A percentile compares a stretch with the other conserved stretches of the same genome.
Evolutionary conservation across 768 basidiomycete genomes (phyloP).

Genomic region (Fibroporia radiculosa): DNA sequence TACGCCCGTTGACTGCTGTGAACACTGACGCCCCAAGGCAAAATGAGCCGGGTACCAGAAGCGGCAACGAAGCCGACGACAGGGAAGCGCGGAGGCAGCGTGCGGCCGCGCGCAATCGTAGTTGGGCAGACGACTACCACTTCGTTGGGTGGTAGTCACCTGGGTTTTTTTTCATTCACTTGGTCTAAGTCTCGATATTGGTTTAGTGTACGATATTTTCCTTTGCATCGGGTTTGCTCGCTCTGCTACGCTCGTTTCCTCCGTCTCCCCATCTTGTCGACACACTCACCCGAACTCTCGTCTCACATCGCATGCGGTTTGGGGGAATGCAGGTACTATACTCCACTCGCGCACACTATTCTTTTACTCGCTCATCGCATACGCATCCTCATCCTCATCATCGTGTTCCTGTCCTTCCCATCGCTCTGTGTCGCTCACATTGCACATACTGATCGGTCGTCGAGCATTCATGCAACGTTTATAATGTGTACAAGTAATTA

Average conservation of each 20-base stretch:
- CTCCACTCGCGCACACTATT: slow-evolving; percentile 1
- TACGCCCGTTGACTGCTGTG: slow-evolving; percentile 28
- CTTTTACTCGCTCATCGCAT: slow-evolving; percentile 1
- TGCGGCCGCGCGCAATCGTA: slow-evolving; percentile 52
- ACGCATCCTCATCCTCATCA: slow-evolving; percentile 1
- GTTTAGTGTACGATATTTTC: slow-evolving; percentile 10
- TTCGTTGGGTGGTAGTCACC: slow-evolving; percentile 48
- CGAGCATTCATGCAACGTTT: slow-evolving; percentile 5
- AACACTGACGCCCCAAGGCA: slow-evolving; percentile 8
- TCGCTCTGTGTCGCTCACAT: slow-evolving; percentile 5
- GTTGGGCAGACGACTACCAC: slow-evolving; percentile 66
- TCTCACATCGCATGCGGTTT: slow-evolving; percentile 1
- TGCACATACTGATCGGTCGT: slow-evolving; percentile 8
- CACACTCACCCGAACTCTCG: not conserved
- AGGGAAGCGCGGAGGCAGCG: slow-evolving; percentile 22
- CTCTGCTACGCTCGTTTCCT: slow-evolving; percentile 2
- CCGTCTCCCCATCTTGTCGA: not conserved
- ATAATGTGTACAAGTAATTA: slow-evolving; percentile 16
- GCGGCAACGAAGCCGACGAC: slow-evolving; percentile 17
- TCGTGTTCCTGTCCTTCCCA: too few species aligned
- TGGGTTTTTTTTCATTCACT: slow-evolving; percentile 5
- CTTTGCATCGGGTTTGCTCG: slow-evolving; percentile 4
- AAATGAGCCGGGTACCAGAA: slow-evolving; percentile 1
- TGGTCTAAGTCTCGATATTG: not conserved
- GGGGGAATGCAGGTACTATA: not conserved